These are phyloP conservation scores for Starmerella stigmatis DNA, from an alignment of 805 yeast genomes.

Conservation along the genomic window DNA sequence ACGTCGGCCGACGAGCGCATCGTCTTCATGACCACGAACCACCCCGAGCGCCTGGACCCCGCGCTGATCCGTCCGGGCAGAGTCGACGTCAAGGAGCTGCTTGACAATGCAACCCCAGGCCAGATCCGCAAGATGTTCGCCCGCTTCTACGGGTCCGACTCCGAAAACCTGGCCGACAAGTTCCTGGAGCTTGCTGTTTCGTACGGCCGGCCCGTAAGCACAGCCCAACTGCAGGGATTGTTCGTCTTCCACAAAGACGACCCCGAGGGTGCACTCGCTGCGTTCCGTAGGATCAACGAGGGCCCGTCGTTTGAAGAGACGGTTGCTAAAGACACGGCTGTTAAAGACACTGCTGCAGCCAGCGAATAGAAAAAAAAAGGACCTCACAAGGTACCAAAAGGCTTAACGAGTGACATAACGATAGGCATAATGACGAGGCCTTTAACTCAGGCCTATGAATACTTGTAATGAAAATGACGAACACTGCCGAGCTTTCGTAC, in stretches of 20 bases:
- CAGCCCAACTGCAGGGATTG: conserved; percentile 91
- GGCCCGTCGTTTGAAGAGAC: not conserved
- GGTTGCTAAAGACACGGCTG: too few relatives aligned
- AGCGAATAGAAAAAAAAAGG: too few relatives aligned
- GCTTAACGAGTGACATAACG: too few relatives aligned
- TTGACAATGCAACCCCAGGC: conserved; percentile 75
- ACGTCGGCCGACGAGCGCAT: conserved; percentile 94
- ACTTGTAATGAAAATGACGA: too few relatives aligned
- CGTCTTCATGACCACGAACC: conserved; percentile 97
- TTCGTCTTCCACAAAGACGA: conserved; percentile 84
- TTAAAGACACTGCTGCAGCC: too few relatives aligned
- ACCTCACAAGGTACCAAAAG: too few relatives aligned
- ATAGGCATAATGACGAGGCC: too few relatives aligned
- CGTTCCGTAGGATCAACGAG: conserved; percentile 33
- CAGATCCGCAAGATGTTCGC: conserved; percentile 78
- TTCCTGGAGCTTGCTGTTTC: conserved; percentile 39
- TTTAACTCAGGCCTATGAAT: too few relatives aligned
- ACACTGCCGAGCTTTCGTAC: too few relatives aligned
- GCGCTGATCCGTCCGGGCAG: conserved; percentile 93
- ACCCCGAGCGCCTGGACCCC: conserved; percentile 86
- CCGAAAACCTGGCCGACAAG: conserved; percentile 44
- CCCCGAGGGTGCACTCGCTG: conserved; percentile 62
- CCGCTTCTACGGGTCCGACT: conserved; percentile 61
- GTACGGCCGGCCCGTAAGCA: conserved; percentile 54
- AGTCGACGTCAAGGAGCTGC: conserved; percentile 69